These are phyloP conservation scores for Zoysia japonica DNA, from an alignment of 176 grass and related monocot genomes.

Conservation along the genomic window DNA sequence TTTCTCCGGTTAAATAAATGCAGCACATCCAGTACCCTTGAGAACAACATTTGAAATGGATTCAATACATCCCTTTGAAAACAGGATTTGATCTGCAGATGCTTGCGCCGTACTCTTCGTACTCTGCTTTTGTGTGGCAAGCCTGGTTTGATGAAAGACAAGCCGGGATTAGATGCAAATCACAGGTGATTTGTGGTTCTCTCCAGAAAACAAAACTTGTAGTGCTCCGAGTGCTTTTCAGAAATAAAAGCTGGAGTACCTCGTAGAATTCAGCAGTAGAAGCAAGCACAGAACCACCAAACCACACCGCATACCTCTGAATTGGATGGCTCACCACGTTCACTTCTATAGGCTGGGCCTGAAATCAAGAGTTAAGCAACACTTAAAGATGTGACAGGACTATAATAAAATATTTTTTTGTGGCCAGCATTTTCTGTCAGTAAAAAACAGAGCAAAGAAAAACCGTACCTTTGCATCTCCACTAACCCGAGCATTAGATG, in stretches of 20 bases:
- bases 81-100: conserved; percentile 93
- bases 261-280: conserved; percentile 92
- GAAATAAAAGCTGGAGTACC: conserved; percentile 55
- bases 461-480: conserved; percentile 67
- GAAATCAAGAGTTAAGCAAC: conserved; percentile 30
- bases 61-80: conserved; percentile 98
- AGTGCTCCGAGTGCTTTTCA: not conserved
- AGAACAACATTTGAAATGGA: not conserved
- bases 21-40: not conserved
- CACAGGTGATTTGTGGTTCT: conserved; percentile 11
- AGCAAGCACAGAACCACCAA: conserved; percentile 97
- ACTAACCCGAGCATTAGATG: conserved; percentile 57
- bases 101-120: conserved; percentile 92
- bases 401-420: not conserved
- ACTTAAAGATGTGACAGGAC: not conserved
- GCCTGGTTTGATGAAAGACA: conserved; percentile 47
- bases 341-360: conserved; percentile 95
- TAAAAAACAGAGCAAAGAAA: conserved; percentile 11
- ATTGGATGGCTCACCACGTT: conserved; percentile 94
- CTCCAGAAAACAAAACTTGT: not conserved
- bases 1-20: not conserved
- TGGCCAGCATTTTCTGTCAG: conserved; percentile 5
- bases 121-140: conserved; percentile 98
- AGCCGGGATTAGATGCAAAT: conserved; percentile 10
- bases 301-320: conserved; percentile 98